Percentiles rank a stretch among this genome's conserved stretches.
These are phyloP conservation scores for Wickerhamiella spandovensis DNA, from an alignment of 805 yeast genomes.

Conservation along the genomic window DNA sequence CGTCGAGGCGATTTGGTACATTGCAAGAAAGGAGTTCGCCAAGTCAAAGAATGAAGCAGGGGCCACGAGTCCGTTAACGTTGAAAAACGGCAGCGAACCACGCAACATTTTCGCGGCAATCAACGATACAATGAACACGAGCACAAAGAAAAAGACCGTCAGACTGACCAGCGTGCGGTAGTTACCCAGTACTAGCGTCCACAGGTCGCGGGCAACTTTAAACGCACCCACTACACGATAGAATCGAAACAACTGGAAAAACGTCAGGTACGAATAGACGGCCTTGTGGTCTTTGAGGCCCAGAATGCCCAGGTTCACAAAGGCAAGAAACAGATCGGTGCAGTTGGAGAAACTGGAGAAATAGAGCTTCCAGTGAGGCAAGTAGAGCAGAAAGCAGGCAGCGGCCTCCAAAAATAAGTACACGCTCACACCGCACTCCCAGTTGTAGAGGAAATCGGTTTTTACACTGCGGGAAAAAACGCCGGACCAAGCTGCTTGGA, in stretches of 20 bases:
- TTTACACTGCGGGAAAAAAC: background rate
- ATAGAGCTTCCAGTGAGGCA: constrained; percentile 22
- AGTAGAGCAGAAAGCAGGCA: constrained; percentile 18
- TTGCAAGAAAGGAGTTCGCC: constrained; percentile 57
- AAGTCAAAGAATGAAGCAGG: constrained; percentile 43
- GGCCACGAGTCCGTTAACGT: constrained; percentile 31
- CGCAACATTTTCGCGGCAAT: constrained; percentile 60
- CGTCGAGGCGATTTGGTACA: constrained; percentile 74
- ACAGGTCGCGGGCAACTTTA: constrained; percentile 45
- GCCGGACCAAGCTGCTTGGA: constrained; percentile 25
- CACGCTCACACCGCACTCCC: constrained; percentile 13
- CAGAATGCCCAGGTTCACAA: constrained; percentile 46
- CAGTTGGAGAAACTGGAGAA: constrained; percentile 18
- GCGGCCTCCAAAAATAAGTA: constrained; percentile 17
- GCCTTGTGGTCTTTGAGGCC: constrained; percentile 36
- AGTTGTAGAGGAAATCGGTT: constrained; percentile 6
- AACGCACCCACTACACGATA: constrained; percentile 56
- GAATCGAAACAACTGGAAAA: constrained; percentile 63
- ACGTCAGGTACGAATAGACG: constrained; percentile 67
- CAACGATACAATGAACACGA: constrained; percentile 48
- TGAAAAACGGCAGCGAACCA: constrained; percentile 41
- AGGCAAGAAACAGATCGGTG: constrained; percentile 34
- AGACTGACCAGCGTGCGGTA: constrained; percentile 53
- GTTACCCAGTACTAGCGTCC: constrained; percentile 62
- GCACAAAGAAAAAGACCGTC: constrained; percentile 56